These are phyloP conservation scores for Suillus subalutaceus DNA, from an alignment of 768 basidiomycete genomes.

Conservation along the genomic window DNA sequence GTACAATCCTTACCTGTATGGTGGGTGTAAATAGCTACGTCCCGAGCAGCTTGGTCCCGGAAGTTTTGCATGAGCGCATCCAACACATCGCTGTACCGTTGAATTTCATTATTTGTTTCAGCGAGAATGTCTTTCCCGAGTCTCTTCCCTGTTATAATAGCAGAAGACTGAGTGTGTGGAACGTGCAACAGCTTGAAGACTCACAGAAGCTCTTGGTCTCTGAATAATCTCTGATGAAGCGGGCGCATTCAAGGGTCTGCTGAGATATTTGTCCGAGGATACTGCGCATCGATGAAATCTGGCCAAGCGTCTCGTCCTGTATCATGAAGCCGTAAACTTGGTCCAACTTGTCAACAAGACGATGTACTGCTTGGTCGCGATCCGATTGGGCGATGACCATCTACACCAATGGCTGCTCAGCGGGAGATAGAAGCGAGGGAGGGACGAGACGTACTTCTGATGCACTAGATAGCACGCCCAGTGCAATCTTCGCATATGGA, in stretches of 20 bases:
- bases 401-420: neutral
- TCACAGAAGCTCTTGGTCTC: constrained; percentile 12
- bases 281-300: neutral
- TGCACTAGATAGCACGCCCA: neutral
- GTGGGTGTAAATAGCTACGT: neutral
- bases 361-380: neutral
- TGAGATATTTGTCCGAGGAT: constrained; percentile 7
- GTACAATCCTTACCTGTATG: neutral
- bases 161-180: neutral
- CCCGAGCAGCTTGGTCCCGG: neutral
- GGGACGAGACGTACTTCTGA: neutral
- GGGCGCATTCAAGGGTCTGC: constrained; percentile 11
- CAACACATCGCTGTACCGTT: neutral
- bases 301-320: neutral
- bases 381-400: constrained; percentile 2
- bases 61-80: constrained; percentile 7
- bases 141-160: neutral
- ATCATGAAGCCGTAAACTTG: constrained; percentile 9
- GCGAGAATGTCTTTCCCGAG: neutral
- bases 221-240: constrained; percentile 12
- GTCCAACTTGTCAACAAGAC: constrained; percentile 2
- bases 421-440: too few relatives aligned
- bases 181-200: neutral
- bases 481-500: constrained; percentile 11
- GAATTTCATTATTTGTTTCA: neutral